phyloP scores from a whole-genome alignment of 129 eudicot species.

The Arctium minus region DNA sequence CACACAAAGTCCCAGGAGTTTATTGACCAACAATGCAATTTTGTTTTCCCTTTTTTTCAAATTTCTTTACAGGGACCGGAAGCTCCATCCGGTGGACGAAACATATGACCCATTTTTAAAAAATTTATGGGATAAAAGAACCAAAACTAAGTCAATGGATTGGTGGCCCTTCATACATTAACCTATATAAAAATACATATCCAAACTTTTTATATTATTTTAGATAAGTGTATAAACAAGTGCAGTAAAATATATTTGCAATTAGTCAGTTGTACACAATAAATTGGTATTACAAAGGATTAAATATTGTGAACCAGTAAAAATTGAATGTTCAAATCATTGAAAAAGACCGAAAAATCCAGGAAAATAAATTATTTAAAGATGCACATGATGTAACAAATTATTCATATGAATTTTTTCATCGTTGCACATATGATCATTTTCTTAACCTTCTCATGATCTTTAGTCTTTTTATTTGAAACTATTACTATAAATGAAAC shows the following conservation, averaged over 20 bases:
- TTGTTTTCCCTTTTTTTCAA: background rate
- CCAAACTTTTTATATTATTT: background rate
- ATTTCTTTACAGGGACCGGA: background rate
- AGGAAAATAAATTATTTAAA: no score
- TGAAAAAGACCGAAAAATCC: no score
- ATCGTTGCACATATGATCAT: no score
- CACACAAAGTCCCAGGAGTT: constrained; percentile 2
- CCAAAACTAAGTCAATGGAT: background rate
- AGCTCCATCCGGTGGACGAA: background rate
- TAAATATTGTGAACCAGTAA: no score
- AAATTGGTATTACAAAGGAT: background rate
- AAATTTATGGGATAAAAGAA: background rate
- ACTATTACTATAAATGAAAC: background rate
- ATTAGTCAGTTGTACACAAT: background rate
- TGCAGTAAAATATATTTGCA: background rate
- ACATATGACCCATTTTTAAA: background rate
- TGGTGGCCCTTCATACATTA: background rate
- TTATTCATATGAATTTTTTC: no score
- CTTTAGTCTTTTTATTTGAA: no score
- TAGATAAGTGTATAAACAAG: background rate
- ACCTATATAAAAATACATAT: background rate
- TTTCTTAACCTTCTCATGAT: no score
- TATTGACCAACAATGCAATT: background rate
- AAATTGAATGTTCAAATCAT: no score
- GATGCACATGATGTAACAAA: no score